Evolutionary conservation across 1,284 basidiomycete species (phyloP), one percentile per base, ranked within the genome.

Genomic region (Cryptococcus sp.): DNA sequence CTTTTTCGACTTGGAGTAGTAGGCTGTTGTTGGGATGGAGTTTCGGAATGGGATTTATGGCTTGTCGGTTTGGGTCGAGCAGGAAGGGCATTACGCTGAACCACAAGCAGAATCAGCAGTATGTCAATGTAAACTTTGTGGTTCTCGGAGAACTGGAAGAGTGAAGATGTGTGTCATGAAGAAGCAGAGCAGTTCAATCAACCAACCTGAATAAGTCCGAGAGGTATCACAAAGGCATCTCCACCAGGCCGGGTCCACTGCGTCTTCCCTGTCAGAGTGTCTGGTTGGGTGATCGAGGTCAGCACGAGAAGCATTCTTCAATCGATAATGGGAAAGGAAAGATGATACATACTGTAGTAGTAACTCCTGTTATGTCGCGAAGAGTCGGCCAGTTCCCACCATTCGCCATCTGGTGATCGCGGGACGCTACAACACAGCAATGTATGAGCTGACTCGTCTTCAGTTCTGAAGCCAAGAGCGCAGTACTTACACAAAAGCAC

Each of bases 381-480:
- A 39, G 89, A 86, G 75, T 95, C 93, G 45, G 83, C 82, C 63
- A 96, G 83, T 76, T 96, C 92, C 91, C 93, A 95, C 93, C 93
- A 97, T 74, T 95, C 91, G 47, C 93, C 93, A 37, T 89, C 86
- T 3, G 85, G 82, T 59, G 83, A 89, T 7, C 90, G 89, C 23
- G 93, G 93, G 38, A 97, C 80, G 17, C 60, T 62, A 38, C 26
- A 39, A 44, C 46, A 88, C 26, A 40, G n/a, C 41, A n/a, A 20
- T 38, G 6, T 25, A 37, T 50, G 44, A 23, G 17, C 13, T 16
- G 20, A 25, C 5, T 44, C 29, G 22, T 17, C 22, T 40, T 22
- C 46, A 34, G 26, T 19, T n/a, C 22, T 40, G 86, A 75, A 73
- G 89, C n/a, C 41, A 15, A 19, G 20, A 15, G 7, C 7, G 26